Base-by-base conservation (phyloP, 2,329 filamentous ascomycete genomes). In the Pestalotiopsis sp. region DNA sequence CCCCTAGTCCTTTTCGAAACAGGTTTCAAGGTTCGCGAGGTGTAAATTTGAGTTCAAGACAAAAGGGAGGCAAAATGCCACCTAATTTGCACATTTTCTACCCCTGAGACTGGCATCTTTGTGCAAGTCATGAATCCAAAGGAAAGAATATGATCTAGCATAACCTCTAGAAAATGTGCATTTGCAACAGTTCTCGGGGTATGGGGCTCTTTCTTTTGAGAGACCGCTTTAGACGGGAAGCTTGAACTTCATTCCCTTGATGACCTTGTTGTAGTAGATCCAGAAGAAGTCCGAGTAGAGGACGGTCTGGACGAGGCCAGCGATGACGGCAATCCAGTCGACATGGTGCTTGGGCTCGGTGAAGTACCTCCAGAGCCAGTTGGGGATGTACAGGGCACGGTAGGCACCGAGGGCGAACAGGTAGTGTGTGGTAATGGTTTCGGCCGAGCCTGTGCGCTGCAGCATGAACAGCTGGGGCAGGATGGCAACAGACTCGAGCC, bases 241-340 rank as follows among this genome's bases (percentile, higher is more conserved):
- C 81, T 94, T 93, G 81, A 95, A 95, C 85, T 94, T 95, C 86
- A 94, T 93, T 75, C 93, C 93, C 85, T 95, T 94, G 83, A 95
- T 84, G 62, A 95, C 92, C 90, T 98, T 98, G 70, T 92, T 97
- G 84, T 98, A 99, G 85, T 99, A 99, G 77, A 99, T 95, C 87
- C 95, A 99, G 89, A 99, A 99, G 85, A 99, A 99, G 84, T 99
- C 96, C 72, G 94, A 97, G 85, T 99, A 99, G 69, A 99, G 86
- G 63, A 99, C 84, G 0, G 96, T 99, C 86, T 99, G 96, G 72
- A 98, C 84, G 68, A 98, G 87, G 13, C 96, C 96, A 3, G 97
- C 96, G 71, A 96, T 78, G 65, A 98, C 92, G 23, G 95, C 92
- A 74, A 98, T 97, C 72, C 91, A 93, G 79, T 98, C 95, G 74